A percentile compares a stretch with the other conserved stretches of the same genome.
Evolutionary conservation across 192 early-diverging fungal genomes (phyloP).

Genomic region (Martensiomyces pterosporus): DNA sequence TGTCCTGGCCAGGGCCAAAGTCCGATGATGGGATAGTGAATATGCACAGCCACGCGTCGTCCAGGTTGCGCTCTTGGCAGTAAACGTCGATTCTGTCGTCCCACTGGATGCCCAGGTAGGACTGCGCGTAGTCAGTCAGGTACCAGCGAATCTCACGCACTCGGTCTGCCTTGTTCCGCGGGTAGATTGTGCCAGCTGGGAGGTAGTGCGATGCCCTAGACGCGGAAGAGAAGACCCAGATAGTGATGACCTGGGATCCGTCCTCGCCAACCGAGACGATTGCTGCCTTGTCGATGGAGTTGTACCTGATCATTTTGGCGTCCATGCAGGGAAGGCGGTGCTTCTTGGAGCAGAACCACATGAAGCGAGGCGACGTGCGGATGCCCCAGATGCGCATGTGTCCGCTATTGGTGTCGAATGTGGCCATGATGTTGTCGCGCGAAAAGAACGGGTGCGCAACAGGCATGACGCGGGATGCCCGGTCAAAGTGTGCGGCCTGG

Average conservation of each 20-base stretch:
- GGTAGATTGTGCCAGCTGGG: conserved; percentile 48
- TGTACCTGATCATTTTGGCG: conserved; percentile 51
- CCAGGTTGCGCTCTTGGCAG: conserved; percentile 46
- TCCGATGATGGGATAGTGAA: conserved; percentile 25
- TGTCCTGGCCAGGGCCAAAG: conserved; percentile 26
- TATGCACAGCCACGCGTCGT: conserved; percentile 32
- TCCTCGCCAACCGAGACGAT: conserved; percentile 38
- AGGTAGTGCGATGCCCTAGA: conserved; percentile 47
- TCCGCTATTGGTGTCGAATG: conserved; percentile 39
- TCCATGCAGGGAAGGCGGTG: conserved; percentile 43
- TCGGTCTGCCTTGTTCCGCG: conserved; percentile 22
- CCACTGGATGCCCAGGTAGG: conserved; percentile 50
- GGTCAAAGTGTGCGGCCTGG: conserved; percentile 23
- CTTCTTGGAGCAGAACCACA: conserved; percentile 50
- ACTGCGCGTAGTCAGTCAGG: conserved; percentile 48
- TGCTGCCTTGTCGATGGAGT: conserved; percentile 52
- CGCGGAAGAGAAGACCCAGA: conserved; percentile 53
- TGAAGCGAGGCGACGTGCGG: conserved; percentile 17
- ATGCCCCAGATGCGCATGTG: conserved; percentile 47
- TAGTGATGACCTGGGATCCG: conserved; percentile 36
- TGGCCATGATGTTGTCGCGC: conserved; percentile 48
- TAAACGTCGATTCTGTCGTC: conserved; percentile 42
- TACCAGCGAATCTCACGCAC: conserved; percentile 51
- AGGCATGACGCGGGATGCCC: conserved; percentile 47
- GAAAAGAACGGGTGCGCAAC: conserved; percentile 44